Percentiles rank a stretch among this genome's conserved stretches.
Conservation (phyloP, 495 filamentous ascomycete genomes). For the Penicillium goetzii region DNA sequence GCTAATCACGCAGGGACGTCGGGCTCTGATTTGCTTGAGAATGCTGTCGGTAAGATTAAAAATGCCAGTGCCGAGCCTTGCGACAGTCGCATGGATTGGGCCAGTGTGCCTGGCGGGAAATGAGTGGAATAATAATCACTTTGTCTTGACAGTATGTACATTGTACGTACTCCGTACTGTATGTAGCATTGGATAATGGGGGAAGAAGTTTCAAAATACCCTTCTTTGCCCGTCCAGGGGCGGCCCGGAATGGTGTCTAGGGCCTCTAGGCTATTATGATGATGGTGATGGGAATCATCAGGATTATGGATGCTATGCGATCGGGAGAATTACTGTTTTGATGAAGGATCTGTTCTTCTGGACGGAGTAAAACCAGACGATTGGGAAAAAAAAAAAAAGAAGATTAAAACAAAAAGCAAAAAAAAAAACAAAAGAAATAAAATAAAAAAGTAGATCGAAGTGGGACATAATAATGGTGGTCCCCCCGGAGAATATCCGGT, state of each 20-base stretch:
- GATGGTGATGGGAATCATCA: neutral
- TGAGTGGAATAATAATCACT: slow-evolving; percentile 1
- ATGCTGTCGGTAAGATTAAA: slow-evolving; percentile 6
- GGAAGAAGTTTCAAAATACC: neutral
- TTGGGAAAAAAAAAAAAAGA: neutral
- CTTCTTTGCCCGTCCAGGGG: neutral
- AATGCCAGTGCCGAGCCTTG: slow-evolving; percentile 1
- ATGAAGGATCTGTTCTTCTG: neutral
- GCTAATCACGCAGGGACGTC: neutral
- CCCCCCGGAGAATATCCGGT: slow-evolving; percentile 7
- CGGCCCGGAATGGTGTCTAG: neutral
- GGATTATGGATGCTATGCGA: neutral
- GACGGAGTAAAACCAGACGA: too few relatives aligned
- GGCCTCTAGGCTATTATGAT: neutral
- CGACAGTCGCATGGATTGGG: neutral
- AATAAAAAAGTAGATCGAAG: neutral
- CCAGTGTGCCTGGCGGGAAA: neutral
- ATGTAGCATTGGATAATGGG: neutral
- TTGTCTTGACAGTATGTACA: too few relatives aligned
- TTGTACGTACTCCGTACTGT: neutral
- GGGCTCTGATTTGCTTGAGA: slow-evolving; percentile 2
- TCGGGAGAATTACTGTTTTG: neutral
- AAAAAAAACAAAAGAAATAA: neutral
- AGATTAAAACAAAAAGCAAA: neutral
- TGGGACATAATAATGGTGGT: neutral